Evolutionary conservation across 208 protist genomes (phyloP), one percentile per base, ranked within the genome.

Genomic region (Angomonas ambiguus): DNA sequence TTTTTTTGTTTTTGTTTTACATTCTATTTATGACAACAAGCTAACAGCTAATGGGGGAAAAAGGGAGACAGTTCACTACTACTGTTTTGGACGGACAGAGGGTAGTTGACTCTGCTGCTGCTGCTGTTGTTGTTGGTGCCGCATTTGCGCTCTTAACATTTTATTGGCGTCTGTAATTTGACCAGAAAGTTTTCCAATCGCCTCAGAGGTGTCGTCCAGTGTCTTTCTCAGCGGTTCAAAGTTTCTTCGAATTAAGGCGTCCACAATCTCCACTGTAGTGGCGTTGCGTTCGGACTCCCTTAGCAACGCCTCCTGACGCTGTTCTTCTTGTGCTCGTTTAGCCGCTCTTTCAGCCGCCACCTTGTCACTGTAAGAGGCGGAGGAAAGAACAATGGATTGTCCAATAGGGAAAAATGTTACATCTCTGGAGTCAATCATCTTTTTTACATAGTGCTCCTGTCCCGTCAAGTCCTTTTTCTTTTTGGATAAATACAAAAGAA

Each of bases 341-440:
- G 31, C 62, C 25, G 51, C 64, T 51, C 58, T 38, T 32, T 51
- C 42, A 25, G 25, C 45, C 33, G 59, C 48, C 58, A 58, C 16
- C 28, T 33, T 65, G 30, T 59, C 71, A n/a, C 59, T 58, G 59
- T 65, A 56, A 1, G 67, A 56, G 53, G 73, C 65, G 22, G 68
- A 62, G n/a, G 34, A 62, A 22, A 95, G 72, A 22, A 80, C 67
- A 35, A 94, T 68, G 56, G 77, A 90, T 28, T 67, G 59, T 35
- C 72, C 78, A 22, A 87, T 83, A 1, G 88, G 91, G 65, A 90
- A 94, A 72, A 96, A 96, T 45, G 78, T 78, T 32, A 96, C 65
- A 49, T 88, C 83, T 22, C 78, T 71, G 2, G 67, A 57, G 18
- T 69, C 16, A 5, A 91, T 67, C 48, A 74, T 71, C 41, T 73